Evolutionary conservation across 129 eudicot genomes (phyloP).

Genomic region (Chrysanthemum makinoi): DNA sequence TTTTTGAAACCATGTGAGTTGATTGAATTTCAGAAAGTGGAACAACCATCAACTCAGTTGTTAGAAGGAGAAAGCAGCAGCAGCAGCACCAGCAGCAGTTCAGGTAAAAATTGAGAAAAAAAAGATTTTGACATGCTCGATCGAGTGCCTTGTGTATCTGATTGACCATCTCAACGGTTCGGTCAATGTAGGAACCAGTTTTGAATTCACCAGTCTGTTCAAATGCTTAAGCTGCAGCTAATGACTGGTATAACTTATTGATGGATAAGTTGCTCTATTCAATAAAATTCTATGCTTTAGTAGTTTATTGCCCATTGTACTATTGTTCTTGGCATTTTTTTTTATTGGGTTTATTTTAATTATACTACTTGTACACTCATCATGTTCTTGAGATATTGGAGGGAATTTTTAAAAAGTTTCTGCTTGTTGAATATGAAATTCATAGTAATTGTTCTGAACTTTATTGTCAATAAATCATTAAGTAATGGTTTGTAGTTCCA

Average conservation of each 20-base stretch:
- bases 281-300: conserved; percentile 24
- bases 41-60: conserved; percentile 22
- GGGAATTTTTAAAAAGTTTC: background rate
- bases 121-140: conserved; percentile 32
- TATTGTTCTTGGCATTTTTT: background rate
- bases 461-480: too few species aligned
- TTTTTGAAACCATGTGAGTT: conserved; percentile 39
- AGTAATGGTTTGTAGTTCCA: too few species aligned
- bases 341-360: background rate
- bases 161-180: conserved; percentile 34
- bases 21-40: conserved; percentile 35
- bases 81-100: conserved; percentile 21
- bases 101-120: conserved; percentile 35
- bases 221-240: conserved; percentile 41
- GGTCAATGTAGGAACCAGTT: conserved; percentile 40
- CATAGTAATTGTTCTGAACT: too few species aligned
- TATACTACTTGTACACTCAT: background rate
- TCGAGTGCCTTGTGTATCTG: conserved; percentile 38
- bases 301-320: conserved; percentile 5
- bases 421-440: too few species aligned
- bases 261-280: conserved; percentile 21
- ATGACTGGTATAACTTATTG: conserved; percentile 28
- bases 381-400: background rate
- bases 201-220: conserved; percentile 31
- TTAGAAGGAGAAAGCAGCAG: conserved; percentile 31